Conservation (phyloP, 2,329 filamentous ascomycete genomes). For the Fusarium bactridioides region DNA sequence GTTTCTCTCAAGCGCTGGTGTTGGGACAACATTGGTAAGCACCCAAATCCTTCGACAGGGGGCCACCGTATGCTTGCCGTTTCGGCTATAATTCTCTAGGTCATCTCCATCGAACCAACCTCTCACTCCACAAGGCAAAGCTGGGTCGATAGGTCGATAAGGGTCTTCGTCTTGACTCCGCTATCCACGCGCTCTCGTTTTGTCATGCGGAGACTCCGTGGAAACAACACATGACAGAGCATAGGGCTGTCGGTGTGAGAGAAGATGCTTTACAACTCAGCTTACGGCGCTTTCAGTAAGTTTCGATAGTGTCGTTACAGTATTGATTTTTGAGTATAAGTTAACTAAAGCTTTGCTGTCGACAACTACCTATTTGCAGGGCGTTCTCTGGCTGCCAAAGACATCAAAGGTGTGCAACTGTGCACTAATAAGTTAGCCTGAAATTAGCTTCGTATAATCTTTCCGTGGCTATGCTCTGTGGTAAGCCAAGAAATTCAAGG, state of each 20-base stretch:
- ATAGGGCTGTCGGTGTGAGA: not conserved
- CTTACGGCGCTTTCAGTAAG: not conserved
- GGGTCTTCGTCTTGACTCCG: not conserved
- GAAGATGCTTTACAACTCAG: not conserved
- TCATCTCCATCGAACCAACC: not conserved
- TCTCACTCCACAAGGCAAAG: not conserved
- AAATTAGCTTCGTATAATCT: not conserved
- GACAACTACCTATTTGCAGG: not conserved
- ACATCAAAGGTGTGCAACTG: not conserved
- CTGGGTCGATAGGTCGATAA: not conserved
- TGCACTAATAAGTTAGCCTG: not conserved
- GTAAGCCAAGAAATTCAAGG: slow-evolving; percentile 12
- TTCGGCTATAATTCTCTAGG: not conserved
- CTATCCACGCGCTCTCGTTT: not conserved
- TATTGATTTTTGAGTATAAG: not conserved
- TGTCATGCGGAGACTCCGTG: slow-evolving; percentile 7
- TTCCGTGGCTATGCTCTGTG: not conserved
- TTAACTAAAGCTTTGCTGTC: not conserved
- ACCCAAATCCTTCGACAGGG: not conserved
- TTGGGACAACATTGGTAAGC: slow-evolving; percentile 2
- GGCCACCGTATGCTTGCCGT: not conserved
- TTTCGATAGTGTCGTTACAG: not conserved
- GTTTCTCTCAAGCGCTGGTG: not conserved
- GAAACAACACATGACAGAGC: not conserved
- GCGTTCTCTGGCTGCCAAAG: not conserved